Percentiles rank a stretch among this genome's conserved stretches.
Conservation (phyloP, 2,329 filamentous ascomycete genomes). For the Bipolaris cookei region DNA sequence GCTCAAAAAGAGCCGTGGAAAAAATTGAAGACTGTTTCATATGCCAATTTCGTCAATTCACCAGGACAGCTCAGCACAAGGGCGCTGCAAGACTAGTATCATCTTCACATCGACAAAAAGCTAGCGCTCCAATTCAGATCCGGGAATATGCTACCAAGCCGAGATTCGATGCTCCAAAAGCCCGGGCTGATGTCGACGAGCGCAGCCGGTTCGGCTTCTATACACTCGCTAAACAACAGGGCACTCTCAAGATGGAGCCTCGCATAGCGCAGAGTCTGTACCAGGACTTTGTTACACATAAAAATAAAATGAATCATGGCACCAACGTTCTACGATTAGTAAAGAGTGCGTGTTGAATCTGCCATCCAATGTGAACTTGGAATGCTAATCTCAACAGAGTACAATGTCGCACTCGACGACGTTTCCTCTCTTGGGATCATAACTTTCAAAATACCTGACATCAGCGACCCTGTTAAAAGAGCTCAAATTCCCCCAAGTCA, state of each 20-base stretch:
- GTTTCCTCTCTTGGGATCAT: conserved; percentile 36
- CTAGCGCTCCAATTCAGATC: conserved; percentile 4
- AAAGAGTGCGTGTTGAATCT: conserved; percentile 26
- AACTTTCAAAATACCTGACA: conserved; percentile 34
- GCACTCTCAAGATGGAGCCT: conserved; percentile 23
- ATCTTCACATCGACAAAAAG: neutral
- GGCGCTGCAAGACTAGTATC: neutral
- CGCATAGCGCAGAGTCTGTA: conserved; percentile 33
- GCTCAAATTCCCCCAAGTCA: conserved; percentile 34
- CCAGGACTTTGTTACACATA: conserved; percentile 31
- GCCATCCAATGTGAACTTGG: neutral
- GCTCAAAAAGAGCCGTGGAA: conserved; percentile 13
- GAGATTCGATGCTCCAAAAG: conserved; percentile 22
- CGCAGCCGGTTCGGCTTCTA: conserved; percentile 31
- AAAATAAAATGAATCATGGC: conserved; percentile 26
- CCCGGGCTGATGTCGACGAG: conserved; percentile 31
- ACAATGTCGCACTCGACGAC: conserved; percentile 30
- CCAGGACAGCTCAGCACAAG: conserved; percentile 10
- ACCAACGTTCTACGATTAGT: conserved; percentile 26
- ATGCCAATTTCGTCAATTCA: conserved; percentile 27
- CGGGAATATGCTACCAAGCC: conserved; percentile 26
- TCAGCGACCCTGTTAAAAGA: conserved; percentile 24
- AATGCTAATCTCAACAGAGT: conserved; percentile 30
- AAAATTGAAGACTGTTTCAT: conserved; percentile 24
- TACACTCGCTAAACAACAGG: conserved; percentile 24